phyloP scores from a whole-genome alignment of 2,329 filamentous ascomycete species.

The Colletotrichum sp. region DNA sequence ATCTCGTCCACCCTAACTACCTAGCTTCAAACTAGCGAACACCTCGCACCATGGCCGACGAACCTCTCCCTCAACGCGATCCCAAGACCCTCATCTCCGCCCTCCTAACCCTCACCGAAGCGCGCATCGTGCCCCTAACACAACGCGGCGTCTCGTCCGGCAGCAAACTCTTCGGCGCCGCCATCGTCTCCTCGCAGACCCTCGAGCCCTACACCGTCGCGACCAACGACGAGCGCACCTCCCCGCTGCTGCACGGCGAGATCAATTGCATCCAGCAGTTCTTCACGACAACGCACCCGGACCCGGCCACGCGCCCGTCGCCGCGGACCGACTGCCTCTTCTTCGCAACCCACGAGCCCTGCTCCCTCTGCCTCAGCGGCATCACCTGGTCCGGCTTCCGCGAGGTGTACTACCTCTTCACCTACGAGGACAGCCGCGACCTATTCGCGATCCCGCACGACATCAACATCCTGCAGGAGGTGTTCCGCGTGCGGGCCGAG shows the following conservation, averaged over 20 bases:
- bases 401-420: slow-evolving; percentile 63
- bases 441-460: slow-evolving; percentile 62
- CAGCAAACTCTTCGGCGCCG: slow-evolving; percentile 62
- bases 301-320: slow-evolving; percentile 40
- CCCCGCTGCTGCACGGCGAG: slow-evolving; percentile 63
- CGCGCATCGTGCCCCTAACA: slow-evolving; percentile 57
- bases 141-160: slow-evolving; percentile 53
- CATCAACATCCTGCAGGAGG: slow-evolving; percentile 60
- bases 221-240: slow-evolving; percentile 61
- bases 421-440: slow-evolving; percentile 63
- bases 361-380: slow-evolving; percentile 61
- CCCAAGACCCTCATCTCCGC: slow-evolving; percentile 37
- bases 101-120: slow-evolving; percentile 48
- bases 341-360: slow-evolving; percentile 64
- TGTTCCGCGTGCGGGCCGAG: slow-evolving; percentile 54
- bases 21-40: background rate
- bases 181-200: slow-evolving; percentile 49
- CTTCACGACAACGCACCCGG: slow-evolving; percentile 45
- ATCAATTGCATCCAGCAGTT: slow-evolving; percentile 67
- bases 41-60: slow-evolving; percentile 21
- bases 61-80: slow-evolving; percentile 6
- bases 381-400: slow-evolving; percentile 64
- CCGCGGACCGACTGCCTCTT: slow-evolving; percentile 56
- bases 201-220: slow-evolving; percentile 52
- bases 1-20: background rate